Evolutionary conservation across 2,329 filamentous ascomycete genomes (phyloP), one percentile per base, ranked within the genome.

Genomic region (Stagonosporopsis vannaccii): DNA sequence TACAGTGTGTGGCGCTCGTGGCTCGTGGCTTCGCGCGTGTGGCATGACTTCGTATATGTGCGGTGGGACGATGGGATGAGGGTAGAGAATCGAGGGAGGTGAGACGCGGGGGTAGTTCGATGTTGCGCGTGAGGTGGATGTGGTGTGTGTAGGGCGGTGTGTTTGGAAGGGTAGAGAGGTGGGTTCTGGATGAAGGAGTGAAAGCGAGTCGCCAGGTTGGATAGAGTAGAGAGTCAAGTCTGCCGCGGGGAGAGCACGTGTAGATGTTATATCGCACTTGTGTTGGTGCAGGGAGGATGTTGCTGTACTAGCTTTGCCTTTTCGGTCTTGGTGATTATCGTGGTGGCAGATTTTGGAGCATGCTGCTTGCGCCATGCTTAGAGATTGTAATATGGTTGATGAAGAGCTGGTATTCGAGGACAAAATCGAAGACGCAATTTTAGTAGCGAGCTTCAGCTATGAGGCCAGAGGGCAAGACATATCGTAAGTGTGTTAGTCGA

Each of bases 351-450:
- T 6, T 19, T 12, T 6, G 35, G 19, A 39, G 15, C 43, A 37
- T 12, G n/a, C 39, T 15, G 51, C 51, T 28, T 43, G 51, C 15
- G 44, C 23, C 51, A 54, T 43, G 19, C 15, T 30, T 15, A 12
- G 17, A 26, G 19, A 7, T 19, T 11, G 17, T 4, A 13, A 13
- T 7, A 4, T 32, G 3, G 7, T 32, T 5, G 15, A 32, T n/a
- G 30, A 32, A 32, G 4, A 32, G 5, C 5, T 32, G 13, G 4
- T 32, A 5, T 15, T n/a, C n/a, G 15, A 4, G n/a, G 13, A 5
- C 30, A 13, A 32, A n/a, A n/a, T n/a, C n/a, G n/a, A n/a, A n/a
- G n/a, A n/a, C 2, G 30, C 13, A n/a, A 6, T 32, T 4, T n/a
- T 32, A 8, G 13, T 32, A 32, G 4, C 12, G 4, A n/a, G 1